Base-by-base conservation (phyloP, 305 asterid genomes). In the Striga hermonthica region DNA sequence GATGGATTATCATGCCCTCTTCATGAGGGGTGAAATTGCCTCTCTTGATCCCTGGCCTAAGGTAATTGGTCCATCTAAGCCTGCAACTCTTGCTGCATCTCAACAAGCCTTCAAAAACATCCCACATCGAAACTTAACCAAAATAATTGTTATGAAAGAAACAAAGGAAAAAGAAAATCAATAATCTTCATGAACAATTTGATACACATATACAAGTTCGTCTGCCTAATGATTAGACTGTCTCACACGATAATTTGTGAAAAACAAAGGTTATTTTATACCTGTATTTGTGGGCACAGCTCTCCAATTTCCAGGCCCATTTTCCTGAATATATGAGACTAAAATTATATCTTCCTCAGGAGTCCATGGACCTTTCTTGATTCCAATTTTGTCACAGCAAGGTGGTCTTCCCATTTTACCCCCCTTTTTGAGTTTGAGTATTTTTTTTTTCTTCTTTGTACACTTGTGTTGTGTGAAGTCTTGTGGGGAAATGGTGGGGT, bases 311-410 rank as follows among this genome's bases (percentile, higher is more conserved):
- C 98, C 97, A 4, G 98, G 97, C 22, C 98, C 98, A 69, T 92
- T 93, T 81, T 89, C 86, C 79, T 92, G 98, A 71, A 92, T 87
- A 65, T 92, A 92, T 3, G 98, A 92, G 0, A 92, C 98, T 58
- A 92, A 71, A 64, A 89, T 74, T 74, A 89, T 86, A 57, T 91
- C 98, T 83, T 91, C 98, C 69, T 91, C 96, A 11, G 98, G 98
- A 68, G 98, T 91, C 98, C 98, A 92, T 11, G 98, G 97, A 22
- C 98, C 97, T 83, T 92, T 92, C 90, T 92, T 92, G 86, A 92
- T 83, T 4, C 96, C 96, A 31, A 81, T 84, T 76, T 89, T 92
- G 1, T 89, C 98, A 70, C 95, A 89, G 62, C 96, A 92, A 34
- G 97, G 97, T 67, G 98, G 98, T 60, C 98, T 84, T 53, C 89